Conservation (phyloP, 345 rosid genomes). For the Lepidium africanum region DNA sequence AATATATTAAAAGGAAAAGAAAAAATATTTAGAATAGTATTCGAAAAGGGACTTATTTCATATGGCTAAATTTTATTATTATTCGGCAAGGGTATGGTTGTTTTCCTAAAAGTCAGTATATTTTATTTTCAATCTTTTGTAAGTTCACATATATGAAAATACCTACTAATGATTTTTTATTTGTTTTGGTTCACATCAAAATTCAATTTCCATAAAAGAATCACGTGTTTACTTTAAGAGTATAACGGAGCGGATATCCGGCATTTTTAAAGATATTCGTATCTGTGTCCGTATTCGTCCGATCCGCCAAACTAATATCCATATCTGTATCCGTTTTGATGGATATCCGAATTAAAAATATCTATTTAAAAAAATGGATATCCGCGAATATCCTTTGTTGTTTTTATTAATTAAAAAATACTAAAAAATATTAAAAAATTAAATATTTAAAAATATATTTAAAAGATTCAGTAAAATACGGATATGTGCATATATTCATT, state of each 20-base stretch:
- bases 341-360: no score
- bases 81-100: slow-evolving; percentile 1
- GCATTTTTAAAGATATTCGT: not conserved
- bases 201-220: slow-evolving; percentile 4
- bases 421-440: no score
- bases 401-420: no score
- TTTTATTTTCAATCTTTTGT: not conserved
- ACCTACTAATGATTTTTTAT: not conserved
- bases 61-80: not conserved
- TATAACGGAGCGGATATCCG: no score
- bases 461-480: no score
- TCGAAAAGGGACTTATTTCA: not conserved
- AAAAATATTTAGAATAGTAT: not conserved
- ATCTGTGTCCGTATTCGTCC: no score
- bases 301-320: no score
- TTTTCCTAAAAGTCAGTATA: not conserved
- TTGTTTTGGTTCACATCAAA: not conserved
- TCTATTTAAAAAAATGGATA: no score
- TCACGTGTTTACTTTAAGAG: not conserved
- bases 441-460: no score
- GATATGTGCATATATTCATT: no score
- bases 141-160: not conserved
- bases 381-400: no score
- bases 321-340: no score
- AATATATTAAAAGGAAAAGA: not conserved